Evolutionary conservation across 2,329 filamentous ascomycete genomes (phyloP).

Genomic region (Venturia nashicola): DNA sequence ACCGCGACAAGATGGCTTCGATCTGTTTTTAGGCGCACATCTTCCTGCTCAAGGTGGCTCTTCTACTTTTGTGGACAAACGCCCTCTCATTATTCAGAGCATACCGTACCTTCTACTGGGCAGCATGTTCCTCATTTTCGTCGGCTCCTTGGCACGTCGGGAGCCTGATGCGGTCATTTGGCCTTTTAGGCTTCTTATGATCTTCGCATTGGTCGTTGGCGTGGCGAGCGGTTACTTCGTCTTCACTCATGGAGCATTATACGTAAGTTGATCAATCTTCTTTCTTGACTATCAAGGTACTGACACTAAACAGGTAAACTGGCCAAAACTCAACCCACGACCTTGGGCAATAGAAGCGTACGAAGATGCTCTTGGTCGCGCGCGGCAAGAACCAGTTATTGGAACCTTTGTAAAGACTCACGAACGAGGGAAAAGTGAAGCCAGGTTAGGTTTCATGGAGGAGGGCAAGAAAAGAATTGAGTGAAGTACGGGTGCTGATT

Average conservation of each 20-base stretch:
- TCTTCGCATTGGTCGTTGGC: conserved; percentile 63
- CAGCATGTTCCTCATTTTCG: conserved; percentile 69
- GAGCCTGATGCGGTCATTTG: conserved; percentile 64
- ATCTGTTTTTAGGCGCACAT: conserved; percentile 84
- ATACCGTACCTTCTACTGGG: conserved; percentile 84
- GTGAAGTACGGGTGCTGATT: conserved; percentile 25
- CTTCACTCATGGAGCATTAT: conserved; percentile 75
- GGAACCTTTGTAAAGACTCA: conserved; percentile 61
- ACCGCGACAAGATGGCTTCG: conserved; percentile 87
- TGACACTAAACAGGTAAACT: conserved; percentile 61
- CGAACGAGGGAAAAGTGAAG: conserved; percentile 73
- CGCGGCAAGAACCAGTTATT: conserved; percentile 69
- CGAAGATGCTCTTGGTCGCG: conserved; percentile 72
- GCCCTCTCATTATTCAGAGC: conserved; percentile 82
- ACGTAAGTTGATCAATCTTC: conserved; percentile 50
- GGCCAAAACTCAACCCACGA: conserved; percentile 90
- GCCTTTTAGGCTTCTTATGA: conserved; percentile 67
- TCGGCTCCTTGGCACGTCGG: conserved; percentile 61
- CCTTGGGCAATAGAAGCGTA: conserved; percentile 80
- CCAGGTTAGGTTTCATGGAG: conserved; percentile 72
- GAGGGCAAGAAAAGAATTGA: conserved; percentile 99
- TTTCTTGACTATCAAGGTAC: not conserved
- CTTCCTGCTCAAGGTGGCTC: conserved; percentile 55
- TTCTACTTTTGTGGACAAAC: conserved; percentile 63
- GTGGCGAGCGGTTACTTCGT: conserved; percentile 69